These are phyloP conservation scores for Dactylellina leptospora DNA, from an alignment of 2,329 filamentous ascomycete genomes.

Conservation along the genomic window DNA sequence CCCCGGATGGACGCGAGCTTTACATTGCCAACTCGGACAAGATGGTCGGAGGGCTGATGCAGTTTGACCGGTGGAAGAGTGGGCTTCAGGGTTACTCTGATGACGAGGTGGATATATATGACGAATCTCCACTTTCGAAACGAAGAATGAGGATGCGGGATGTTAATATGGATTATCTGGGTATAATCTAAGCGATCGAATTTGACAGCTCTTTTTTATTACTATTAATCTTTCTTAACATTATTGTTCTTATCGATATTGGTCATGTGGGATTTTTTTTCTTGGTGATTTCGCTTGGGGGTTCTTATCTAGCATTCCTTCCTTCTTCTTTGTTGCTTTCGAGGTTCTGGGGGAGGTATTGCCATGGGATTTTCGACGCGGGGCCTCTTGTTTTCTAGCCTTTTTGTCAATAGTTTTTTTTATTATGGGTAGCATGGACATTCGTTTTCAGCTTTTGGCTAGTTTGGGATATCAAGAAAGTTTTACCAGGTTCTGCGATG, in stretches of 20 bases:
- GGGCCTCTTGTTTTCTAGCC: too few species aligned
- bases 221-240: not conserved
- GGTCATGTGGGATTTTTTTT: not conserved
- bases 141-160: slow-evolving; percentile 48
- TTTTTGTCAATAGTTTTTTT: too few species aligned
- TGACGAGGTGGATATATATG: slow-evolving; percentile 19
- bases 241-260: not conserved
- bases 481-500: too few species aligned
- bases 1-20: slow-evolving; percentile 74
- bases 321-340: too few species aligned
- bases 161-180: slow-evolving; percentile 51
- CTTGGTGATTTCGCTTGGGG: too few species aligned
- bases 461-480: too few species aligned
- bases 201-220: slow-evolving; percentile 4
- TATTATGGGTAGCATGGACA: too few species aligned
- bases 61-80: slow-evolving; percentile 65
- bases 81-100: slow-evolving; percentile 31
- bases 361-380: too few species aligned
- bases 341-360: too few species aligned
- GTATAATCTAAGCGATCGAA: slow-evolving; percentile 38
- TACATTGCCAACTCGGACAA: slow-evolving; percentile 73
- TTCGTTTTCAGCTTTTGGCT: too few species aligned
- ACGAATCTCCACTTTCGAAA: slow-evolving; percentile 16
- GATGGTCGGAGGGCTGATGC: slow-evolving; percentile 72
- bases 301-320: too few species aligned